Conservation (phyloP, 208 protist species). For the Lotmaria passim region DNA sequence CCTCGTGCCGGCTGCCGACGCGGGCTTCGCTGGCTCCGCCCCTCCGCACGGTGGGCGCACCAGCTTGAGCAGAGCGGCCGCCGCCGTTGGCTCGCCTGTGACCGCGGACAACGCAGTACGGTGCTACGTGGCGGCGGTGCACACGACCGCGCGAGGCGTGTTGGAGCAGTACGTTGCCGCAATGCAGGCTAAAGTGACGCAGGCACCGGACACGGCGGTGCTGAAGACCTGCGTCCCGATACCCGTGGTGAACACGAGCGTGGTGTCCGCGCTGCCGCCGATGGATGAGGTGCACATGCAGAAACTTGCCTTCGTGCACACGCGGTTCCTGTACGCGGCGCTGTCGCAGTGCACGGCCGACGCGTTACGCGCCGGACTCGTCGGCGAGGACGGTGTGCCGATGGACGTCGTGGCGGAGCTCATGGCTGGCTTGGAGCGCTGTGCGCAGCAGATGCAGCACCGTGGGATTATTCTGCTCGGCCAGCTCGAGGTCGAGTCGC, state of each 20-base stretch:
- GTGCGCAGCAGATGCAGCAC: conserved; percentile 44
- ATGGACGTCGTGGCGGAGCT: conserved; percentile 21
- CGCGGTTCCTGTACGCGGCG: conserved; percentile 25
- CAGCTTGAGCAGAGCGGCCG: not conserved
- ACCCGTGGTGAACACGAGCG: conserved; percentile 19
- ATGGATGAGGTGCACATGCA: conserved; percentile 12
- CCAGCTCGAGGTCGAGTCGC: conserved; percentile 45
- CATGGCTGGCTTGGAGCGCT: conserved; percentile 14
- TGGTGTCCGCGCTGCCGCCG: conserved; percentile 15
- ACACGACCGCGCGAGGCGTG: conserved; percentile 25
- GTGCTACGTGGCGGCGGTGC: conserved; percentile 20
- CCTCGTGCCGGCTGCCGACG: not conserved
- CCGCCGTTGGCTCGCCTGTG: not conserved
- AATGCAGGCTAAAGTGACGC: not conserved
- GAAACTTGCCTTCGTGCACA: conserved; percentile 28
- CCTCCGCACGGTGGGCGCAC: not conserved
- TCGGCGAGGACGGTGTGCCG: conserved; percentile 27
- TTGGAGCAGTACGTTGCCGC: conserved; percentile 12
- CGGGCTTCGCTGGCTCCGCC: not conserved
- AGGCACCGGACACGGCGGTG: conserved; percentile 17
- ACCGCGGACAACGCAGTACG: conserved; percentile 12
- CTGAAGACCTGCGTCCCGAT: conserved; percentile 25
- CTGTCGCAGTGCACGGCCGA: conserved; percentile 35
- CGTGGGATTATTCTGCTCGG: conserved; percentile 67
- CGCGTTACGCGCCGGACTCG: conserved; percentile 16